Evolutionary conservation across 2,329 filamentous ascomycete species (phyloP).

Genomic region (Colletotrichum graminicola): DNA sequence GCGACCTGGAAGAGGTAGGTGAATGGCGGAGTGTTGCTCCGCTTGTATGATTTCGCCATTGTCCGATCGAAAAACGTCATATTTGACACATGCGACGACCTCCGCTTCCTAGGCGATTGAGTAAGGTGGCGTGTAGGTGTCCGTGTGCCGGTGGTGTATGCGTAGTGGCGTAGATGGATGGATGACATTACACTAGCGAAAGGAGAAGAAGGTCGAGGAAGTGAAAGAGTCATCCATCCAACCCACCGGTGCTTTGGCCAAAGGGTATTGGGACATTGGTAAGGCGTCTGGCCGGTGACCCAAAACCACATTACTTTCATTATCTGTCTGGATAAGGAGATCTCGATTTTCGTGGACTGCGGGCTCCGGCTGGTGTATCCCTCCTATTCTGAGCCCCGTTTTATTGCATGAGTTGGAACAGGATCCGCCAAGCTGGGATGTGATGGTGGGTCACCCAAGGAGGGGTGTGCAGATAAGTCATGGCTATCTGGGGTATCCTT

Average conservation of each 20-base stretch:
- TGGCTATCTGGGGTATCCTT: conserved; percentile 36
- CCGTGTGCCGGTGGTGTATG: not conserved
- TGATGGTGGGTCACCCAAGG: conserved; percentile 9
- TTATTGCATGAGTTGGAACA: conserved; percentile 35
- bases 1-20: conserved; percentile 3
- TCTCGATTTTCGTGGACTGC: not conserved
- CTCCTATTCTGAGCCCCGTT: conserved; percentile 14
- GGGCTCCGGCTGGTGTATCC: not conserved
- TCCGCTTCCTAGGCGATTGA: conserved; percentile 17
- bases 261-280: not conserved
- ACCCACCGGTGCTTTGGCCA: not conserved
- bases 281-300: not conserved
- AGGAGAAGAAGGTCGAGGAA: conserved; percentile 28
- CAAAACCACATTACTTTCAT: not conserved
- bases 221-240: conserved; percentile 2
- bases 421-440: conserved; percentile 15
- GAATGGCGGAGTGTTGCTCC: conserved; percentile 22
- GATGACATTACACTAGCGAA: conserved; percentile 26
- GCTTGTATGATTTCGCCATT: conserved; percentile 36
- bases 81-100: conserved; percentile 32
- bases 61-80: conserved; percentile 36
- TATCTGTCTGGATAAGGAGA: not conserved
- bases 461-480: not conserved
- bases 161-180: conserved; percentile 21
- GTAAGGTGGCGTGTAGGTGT: conserved; percentile 2